Evolutionary conservation across 345 rosid genomes (phyloP).

Genomic region (Odontarrhena argentea): DNA sequence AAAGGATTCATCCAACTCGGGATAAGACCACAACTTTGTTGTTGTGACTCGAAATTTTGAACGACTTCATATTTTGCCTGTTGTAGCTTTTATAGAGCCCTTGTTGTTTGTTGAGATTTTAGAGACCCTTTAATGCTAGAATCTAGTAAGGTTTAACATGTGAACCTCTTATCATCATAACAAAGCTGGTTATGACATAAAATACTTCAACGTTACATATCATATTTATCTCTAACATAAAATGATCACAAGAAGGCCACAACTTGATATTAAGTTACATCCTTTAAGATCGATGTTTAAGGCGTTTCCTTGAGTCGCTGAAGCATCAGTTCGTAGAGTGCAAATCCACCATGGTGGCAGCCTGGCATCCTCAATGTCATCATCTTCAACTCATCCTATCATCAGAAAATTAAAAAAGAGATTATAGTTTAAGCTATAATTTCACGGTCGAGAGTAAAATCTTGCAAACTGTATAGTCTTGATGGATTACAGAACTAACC

Average conservation of each 20-base stretch:
- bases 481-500: constrained; percentile 46
- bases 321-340: constrained; percentile 72
- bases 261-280: no score
- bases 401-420: not conserved
- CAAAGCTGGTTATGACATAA: not conserved
- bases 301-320: constrained; percentile 39
- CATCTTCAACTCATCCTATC: constrained; percentile 64
- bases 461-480: not conserved
- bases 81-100: constrained; percentile 4
- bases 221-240: no score
- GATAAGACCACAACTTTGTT: constrained; percentile 7
- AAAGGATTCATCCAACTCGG: constrained; percentile 48
- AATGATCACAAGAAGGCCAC: no score
- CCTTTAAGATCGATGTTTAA: not conserved
- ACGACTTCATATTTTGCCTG: not conserved
- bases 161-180: constrained; percentile 23
- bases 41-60: not conserved
- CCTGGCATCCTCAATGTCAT: constrained; percentile 86
- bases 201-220: no score
- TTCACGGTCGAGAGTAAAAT: not conserved
- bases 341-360: constrained; percentile 90
- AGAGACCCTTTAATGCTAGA: not conserved
- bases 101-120: no score
- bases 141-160: not conserved
- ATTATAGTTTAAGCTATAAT: not conserved